Evolutionary conservation across 805 yeast genomes (phyloP).

Genomic region (Suhomyces prunicola): DNA sequence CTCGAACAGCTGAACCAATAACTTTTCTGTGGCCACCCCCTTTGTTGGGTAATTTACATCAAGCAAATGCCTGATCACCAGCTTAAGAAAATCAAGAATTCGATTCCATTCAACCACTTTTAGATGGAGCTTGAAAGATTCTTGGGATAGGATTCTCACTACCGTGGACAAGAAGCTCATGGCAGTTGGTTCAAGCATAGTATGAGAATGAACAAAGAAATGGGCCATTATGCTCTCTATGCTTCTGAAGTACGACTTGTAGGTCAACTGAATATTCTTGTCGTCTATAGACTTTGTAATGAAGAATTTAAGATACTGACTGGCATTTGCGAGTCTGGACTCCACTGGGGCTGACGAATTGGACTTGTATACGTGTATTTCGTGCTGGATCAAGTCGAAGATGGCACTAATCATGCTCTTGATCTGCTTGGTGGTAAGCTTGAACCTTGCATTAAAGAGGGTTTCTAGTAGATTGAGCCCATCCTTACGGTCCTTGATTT

Average conservation of each 20-base stretch:
- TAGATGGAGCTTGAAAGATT: constrained; percentile 32
- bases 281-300: constrained; percentile 15
- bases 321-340: constrained; percentile 27
- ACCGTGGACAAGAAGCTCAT: constrained; percentile 24
- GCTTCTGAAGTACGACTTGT: constrained; percentile 20
- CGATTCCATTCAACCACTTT: constrained; percentile 25
- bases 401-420: constrained; percentile 21
- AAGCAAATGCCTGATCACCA: constrained; percentile 14
- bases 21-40: constrained; percentile 15
- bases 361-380: constrained; percentile 26
- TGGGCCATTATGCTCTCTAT: constrained; percentile 14
- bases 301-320: constrained; percentile 28
- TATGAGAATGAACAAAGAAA: constrained; percentile 13
- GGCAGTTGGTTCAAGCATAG: constrained; percentile 16
- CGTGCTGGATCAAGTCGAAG: constrained; percentile 31
- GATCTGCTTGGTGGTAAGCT: constrained; percentile 20
- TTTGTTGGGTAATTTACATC: constrained; percentile 5
- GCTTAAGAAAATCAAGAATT: constrained; percentile 21
- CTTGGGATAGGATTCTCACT: constrained; percentile 17
- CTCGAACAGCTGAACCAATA: constrained; percentile 18
- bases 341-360: constrained; percentile 23
- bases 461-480: constrained; percentile 35
- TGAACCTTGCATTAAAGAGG: constrained; percentile 16
- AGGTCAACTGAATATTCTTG: constrained; percentile 14
- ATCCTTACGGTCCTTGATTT: constrained; percentile 53